Evolutionary conservation across 1,139 yeast genomes (phyloP).

Genomic region (Pichia sp.): DNA sequence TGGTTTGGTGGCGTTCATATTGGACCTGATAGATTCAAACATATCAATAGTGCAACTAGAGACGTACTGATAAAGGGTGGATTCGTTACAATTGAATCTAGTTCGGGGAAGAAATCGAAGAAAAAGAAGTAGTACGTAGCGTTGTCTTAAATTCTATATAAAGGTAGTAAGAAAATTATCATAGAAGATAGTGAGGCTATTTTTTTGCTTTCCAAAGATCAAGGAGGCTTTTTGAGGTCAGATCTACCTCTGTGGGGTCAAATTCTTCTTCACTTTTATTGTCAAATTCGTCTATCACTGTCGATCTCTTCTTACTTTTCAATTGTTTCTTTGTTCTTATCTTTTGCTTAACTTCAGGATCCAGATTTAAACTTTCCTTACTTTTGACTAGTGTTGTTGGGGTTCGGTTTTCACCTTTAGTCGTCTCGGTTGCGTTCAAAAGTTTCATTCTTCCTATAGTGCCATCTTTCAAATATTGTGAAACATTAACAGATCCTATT

Average conservation of each 20-base stretch:
- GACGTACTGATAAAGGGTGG: slow-evolving; percentile 73
- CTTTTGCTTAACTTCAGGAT: slow-evolving; percentile 18
- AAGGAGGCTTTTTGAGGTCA: slow-evolving; percentile 16
- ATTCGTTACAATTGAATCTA: slow-evolving; percentile 33
- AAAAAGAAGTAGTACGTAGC: slow-evolving; percentile 20
- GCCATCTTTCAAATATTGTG: slow-evolving; percentile 3
- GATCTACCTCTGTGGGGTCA: slow-evolving; percentile 13
- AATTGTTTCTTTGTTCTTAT: slow-evolving; percentile 21
- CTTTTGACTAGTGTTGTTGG: too few relatives aligned
- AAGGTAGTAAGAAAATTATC: too few relatives aligned
- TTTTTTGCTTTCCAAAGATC: slow-evolving; percentile 21
- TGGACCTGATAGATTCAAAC: slow-evolving; percentile 93
- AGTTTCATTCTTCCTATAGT: slow-evolving; percentile 31
- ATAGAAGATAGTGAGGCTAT: background rate
- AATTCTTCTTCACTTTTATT: slow-evolving; percentile 10
- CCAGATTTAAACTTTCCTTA: background rate
- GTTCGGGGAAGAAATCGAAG: slow-evolving; percentile 19
- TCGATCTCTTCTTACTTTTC: slow-evolving; percentile 21
- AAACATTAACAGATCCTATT: slow-evolving; percentile 10
- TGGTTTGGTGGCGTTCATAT: slow-evolving; percentile 94
- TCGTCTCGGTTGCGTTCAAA: background rate
- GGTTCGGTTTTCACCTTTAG: background rate
- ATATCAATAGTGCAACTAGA: slow-evolving; percentile 83
- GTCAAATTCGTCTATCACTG: slow-evolving; percentile 13
- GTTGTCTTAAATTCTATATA: background rate